Percentiles rank a stretch among this genome's conserved stretches.
Evolutionary conservation across 2,329 filamentous ascomycete genomes (phyloP).

Genomic region (Fusarium siculi): DNA sequence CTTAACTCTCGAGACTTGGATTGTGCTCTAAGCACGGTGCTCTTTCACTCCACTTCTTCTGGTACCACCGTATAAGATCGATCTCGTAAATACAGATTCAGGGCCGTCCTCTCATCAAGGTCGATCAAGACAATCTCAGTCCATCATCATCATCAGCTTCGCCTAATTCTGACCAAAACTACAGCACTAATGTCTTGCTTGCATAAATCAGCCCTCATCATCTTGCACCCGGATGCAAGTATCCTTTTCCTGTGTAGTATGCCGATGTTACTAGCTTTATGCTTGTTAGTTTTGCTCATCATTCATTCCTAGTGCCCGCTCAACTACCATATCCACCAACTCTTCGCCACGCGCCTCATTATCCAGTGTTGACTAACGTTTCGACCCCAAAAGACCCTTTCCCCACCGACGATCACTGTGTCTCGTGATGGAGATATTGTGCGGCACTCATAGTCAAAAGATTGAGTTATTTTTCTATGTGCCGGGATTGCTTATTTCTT

Average conservation of each 20-base stretch:
- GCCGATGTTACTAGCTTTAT: constrained; percentile 25
- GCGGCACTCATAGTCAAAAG: background rate
- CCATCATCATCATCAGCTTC: constrained; percentile 1
- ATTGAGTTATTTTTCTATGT: constrained; percentile 16
- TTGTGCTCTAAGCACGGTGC: constrained; percentile 8
- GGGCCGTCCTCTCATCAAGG: background rate
- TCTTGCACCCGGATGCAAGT: constrained; percentile 30
- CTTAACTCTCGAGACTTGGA: constrained; percentile 3
- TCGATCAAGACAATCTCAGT: background rate
- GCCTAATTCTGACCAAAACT: background rate
- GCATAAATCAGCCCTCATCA: constrained; percentile 33
- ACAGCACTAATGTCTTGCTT: constrained; percentile 24
- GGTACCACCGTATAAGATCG: background rate
- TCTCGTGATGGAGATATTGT: constrained; percentile 11
- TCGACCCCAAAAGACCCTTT: constrained; percentile 10
- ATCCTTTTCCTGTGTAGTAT: constrained; percentile 1
- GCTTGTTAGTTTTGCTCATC: constrained; percentile 16
- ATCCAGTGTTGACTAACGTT: background rate
- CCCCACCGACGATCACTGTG: constrained; percentile 34
- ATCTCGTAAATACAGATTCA: constrained; percentile 4
- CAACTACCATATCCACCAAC: background rate
- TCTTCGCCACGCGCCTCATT: constrained; percentile 34
- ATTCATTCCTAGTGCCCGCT: constrained; percentile 8
- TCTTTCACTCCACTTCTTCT: constrained; percentile 1
- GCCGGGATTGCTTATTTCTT: background rate